Conservation (phyloP, 1,139 yeast species). For the Wickerhamiella infanticola region DNA sequence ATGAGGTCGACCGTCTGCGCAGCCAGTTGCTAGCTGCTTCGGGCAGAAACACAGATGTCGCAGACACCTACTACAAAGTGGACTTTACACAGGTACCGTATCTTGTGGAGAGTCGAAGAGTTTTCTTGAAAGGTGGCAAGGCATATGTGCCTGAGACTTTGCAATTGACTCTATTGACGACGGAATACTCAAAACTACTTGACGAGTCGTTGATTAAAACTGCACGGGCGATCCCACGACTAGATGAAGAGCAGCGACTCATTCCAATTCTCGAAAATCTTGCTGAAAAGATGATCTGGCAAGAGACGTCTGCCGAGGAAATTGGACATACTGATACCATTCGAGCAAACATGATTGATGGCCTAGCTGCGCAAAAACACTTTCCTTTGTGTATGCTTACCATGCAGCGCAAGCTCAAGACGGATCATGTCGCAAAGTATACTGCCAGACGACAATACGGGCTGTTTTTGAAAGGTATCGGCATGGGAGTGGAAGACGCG, state of each 20-base stretch:
- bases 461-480: conserved; percentile 76
- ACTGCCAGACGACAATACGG: conserved; percentile 76
- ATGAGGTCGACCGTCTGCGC: conserved; percentile 41
- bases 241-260: conserved; percentile 85
- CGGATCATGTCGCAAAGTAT: conserved; percentile 61
- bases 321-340: conserved; percentile 44
- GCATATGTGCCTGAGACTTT: conserved; percentile 78
- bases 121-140: conserved; percentile 48
- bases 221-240: conserved; percentile 61
- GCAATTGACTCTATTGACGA: conserved; percentile 49
- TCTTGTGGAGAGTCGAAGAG: conserved; percentile 53
- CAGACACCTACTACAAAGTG: conserved; percentile 57
- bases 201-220: conserved; percentile 44
- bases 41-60: conserved; percentile 25
- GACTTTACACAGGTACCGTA: conserved; percentile 79
- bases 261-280: conserved; percentile 60
- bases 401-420: conserved; percentile 44
- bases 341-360: conserved; percentile 46
- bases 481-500: conserved; percentile 77
- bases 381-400: conserved; percentile 75
- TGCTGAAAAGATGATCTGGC: conserved; percentile 29
- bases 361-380: conserved; percentile 40
- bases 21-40: conserved; percentile 30
- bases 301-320: conserved; percentile 28
- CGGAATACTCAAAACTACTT: conserved; percentile 51